These are phyloP conservation scores for Carex arenaria DNA, from an alignment of 202 grass and related monocot genomes.

Conservation along the genomic window DNA sequence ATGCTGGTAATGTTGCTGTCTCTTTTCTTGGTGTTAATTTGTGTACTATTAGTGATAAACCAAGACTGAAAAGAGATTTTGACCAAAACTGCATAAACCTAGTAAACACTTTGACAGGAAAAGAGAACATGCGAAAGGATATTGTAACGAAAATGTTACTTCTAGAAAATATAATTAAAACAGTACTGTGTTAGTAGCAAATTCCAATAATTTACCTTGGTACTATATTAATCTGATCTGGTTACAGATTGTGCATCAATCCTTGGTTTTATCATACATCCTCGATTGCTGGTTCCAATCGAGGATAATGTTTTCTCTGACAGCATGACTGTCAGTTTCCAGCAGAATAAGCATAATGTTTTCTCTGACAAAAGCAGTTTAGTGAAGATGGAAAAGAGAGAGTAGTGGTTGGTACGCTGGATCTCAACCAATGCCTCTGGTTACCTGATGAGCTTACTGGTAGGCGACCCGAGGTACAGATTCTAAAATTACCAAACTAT, in stretches of 20 bases:
- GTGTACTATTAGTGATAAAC: neutral
- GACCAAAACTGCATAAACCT: neutral
- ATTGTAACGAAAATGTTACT: neutral
- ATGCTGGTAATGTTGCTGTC: neutral
- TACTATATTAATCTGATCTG: neutral
- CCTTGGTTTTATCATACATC: neutral
- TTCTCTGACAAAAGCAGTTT: conserved; percentile 38
- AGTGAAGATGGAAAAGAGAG: conserved; percentile 60
- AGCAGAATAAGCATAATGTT: neutral
- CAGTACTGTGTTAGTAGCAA: neutral
- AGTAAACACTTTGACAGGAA: neutral
- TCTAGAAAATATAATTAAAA: neutral
- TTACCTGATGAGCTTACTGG: conserved; percentile 74
- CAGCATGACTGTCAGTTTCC: conserved; percentile 4
- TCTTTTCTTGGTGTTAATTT: neutral
- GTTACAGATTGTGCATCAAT: neutral
- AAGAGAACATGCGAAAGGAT: neutral
- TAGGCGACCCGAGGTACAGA: conserved; percentile 55
- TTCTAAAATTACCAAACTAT: neutral
- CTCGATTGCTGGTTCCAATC: neutral
- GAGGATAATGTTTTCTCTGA: too few relatives aligned
- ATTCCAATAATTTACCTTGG: neutral
- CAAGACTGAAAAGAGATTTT: neutral
- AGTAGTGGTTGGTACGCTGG: conserved; percentile 69
- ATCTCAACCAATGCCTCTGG: conserved; percentile 74